A percentile compares a stretch with the other conserved stretches of the same genome.
phyloP scores from a whole-genome alignment of 371 early-diverging fungal species.

The Mortierella sp. region DNA sequence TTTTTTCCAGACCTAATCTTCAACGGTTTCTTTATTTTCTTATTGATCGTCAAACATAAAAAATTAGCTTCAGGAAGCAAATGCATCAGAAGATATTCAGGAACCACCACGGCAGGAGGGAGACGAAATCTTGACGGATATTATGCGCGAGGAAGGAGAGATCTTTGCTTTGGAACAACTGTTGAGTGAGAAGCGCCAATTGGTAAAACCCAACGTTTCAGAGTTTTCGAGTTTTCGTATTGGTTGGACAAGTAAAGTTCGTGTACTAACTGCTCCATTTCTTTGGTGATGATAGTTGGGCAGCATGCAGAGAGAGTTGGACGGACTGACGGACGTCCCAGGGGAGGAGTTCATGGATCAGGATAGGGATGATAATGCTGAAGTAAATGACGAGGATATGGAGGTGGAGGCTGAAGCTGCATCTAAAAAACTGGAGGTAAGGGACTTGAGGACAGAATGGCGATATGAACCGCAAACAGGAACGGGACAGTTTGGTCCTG shows the following conservation, averaged over 20 bases:
- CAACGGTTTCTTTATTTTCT: neutral
- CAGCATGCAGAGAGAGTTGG: conserved; percentile 37
- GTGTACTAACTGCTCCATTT: neutral
- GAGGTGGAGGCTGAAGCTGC: conserved; percentile 33
- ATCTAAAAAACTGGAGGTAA: conserved; percentile 33
- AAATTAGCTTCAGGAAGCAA: conserved; percentile 39
- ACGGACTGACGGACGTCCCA: conserved; percentile 19
- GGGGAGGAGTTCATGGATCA: conserved; percentile 15
- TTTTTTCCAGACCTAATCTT: neutral
- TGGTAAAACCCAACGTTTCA: conserved; percentile 20
- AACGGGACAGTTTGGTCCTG: too few species aligned
- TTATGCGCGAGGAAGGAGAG: conserved; percentile 56
- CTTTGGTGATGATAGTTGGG: conserved; percentile 12
- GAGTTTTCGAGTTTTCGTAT: too few species aligned
- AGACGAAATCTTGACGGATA: conserved; percentile 36
- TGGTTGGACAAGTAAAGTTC: neutral
- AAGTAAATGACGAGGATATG: conserved; percentile 13
- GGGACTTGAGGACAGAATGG: neutral
- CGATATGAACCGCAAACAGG: too few species aligned
- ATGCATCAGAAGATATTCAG: conserved; percentile 20
- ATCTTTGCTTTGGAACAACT: conserved; percentile 51
- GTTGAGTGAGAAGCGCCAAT: conserved; percentile 39
- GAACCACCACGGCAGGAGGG: conserved; percentile 22
- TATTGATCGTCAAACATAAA: neutral
- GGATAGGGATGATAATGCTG: conserved; percentile 7